Evolutionary conservation across 768 basidiomycete genomes (phyloP), one percentile per base, ranked within the genome.

Genomic region (Leccinum sublutescens): DNA sequence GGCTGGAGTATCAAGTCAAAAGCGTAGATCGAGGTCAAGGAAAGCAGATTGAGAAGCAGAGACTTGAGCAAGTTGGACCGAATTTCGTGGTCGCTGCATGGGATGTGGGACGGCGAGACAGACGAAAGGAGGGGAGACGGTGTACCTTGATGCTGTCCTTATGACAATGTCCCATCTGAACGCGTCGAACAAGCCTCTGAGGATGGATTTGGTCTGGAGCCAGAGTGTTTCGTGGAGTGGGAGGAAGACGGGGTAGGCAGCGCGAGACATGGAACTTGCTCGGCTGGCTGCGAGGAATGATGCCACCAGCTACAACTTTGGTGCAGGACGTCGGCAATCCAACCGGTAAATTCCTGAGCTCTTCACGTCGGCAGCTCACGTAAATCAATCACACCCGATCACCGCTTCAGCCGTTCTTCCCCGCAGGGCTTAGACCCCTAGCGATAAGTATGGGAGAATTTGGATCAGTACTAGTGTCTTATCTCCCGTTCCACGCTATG

Each of bases 61-160:
- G 88, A 91, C 75, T 93, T 93, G 75, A 84, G 80, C 38, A 91
- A 71, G 70, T 91, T 87, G 56, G 80, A 77, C 15, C 89, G 86
- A 57, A 93, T 84, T 72, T 92, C 89, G 6, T 83, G 71, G 72
- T 94, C 91, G 64, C 89, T 93, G 68, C 50, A 55, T 60, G 58
- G 55, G 47, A 61, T 27, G 34, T 59, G 34, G 56, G 61, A 66
- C 9, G 61, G 47, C 29, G 40, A 54, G 54, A 57, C 45, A 57
- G 51, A 34, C 14, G 31, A 43, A 54, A 63, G 23, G 38, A 66
- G 52, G 40, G 11, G 47, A 54, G 53, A 53, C n/a, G 31, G 65
- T 71, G 55, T 74, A 91, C 90, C 82, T 82, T 47, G 79, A 73
- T 43, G 87, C 77, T 2, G 85, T 81, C 51, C 78, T 73, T 38